Conservation (phyloP, 1,284 basidiomycete genomes). For the Boletellus dicymbophilus region DNA sequence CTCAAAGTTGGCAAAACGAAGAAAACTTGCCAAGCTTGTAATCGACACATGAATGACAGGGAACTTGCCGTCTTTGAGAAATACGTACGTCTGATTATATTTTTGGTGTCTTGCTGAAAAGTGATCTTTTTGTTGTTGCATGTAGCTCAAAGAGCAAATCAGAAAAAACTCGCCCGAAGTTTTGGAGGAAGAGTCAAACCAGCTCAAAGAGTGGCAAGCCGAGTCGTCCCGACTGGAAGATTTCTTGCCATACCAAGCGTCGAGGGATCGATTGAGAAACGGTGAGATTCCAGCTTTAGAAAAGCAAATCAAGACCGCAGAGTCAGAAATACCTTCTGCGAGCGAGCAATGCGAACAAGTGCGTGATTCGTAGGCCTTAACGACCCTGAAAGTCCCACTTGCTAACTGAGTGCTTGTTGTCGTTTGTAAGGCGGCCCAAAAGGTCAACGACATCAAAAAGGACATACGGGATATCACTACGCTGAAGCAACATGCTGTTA, state of each 20-base stretch:
- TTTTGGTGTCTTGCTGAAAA: neutral
- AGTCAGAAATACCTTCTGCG: slow-evolving; percentile 52
- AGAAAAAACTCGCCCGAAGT: slow-evolving; percentile 47
- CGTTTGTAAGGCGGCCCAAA: slow-evolving; percentile 45
- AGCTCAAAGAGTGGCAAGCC: slow-evolving; percentile 62
- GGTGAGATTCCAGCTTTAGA: slow-evolving; percentile 72
- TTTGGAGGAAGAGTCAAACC: slow-evolving; percentile 38
- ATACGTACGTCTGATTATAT: slow-evolving; percentile 49
- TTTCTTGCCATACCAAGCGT: slow-evolving; percentile 55
- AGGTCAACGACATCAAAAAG: slow-evolving; percentile 47
- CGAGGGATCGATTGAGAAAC: slow-evolving; percentile 53
- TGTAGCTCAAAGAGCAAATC: slow-evolving; percentile 57
- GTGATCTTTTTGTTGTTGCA: neutral
- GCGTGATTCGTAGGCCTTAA: slow-evolving; percentile 6
- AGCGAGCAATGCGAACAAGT: slow-evolving; percentile 62
- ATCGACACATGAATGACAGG: slow-evolving; percentile 62
- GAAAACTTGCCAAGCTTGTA: slow-evolving; percentile 78
- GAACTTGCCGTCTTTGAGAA: slow-evolving; percentile 70
- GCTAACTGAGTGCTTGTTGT: neutral
- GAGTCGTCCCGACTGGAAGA: slow-evolving; percentile 61
- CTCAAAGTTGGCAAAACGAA: slow-evolving; percentile 62
- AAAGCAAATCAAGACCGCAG: slow-evolving; percentile 59
- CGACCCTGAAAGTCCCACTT: neutral
- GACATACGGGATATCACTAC: slow-evolving; percentile 64
- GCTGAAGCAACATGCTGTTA: slow-evolving; percentile 66